Base-by-base conservation (phyloP, 2,329 filamentous ascomycete species). In the Epichloe bromicola region DNA sequence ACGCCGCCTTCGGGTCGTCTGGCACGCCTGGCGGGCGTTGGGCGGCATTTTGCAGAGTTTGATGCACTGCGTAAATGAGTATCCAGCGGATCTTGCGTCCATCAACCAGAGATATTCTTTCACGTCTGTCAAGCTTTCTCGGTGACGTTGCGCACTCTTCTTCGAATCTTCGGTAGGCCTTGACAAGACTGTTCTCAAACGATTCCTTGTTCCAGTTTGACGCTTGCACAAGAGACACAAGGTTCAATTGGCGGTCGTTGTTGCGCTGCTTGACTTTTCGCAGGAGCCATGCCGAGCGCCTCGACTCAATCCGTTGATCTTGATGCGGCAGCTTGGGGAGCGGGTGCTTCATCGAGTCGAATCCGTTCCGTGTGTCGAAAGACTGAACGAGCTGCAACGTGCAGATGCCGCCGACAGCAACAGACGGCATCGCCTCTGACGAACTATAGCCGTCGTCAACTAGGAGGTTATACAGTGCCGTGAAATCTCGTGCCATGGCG, bases 51-150 rank as follows among this genome's bases (percentile, higher is more conserved):
- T 77, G 74, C 1, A 93, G 73, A n/a, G 81, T 82, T 62, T 93
- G 87, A 51, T 88, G 75, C 3, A 80, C 75, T 17, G 80, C 76
- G 59, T 91, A 91, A 6, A 91, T 75, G 37, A 90, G 62, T 33
- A 90, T 78, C 86, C 86, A 93, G 39, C 86, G 75, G 15, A 89
- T 77, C 64, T 88, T 90, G 40, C 87, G 79, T 1, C 80, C 85
- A 55, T 91, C 86, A 8, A 75, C 70, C 11, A 80, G 67, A 0
- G 65, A 65, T 2, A 70, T 60, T 59, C 78, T 81, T 37, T 80
- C 77, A 5, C 63, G 53, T 51, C 78, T 79, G 52, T 83, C 78
- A 1, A 70, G 67, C 54, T 76, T 80, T 19, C 70, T 67, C 2
- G 75, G 71, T 0, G 67, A 65, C 46, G 73, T 65, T 19, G 76